Evolutionary conservation across 129 eudicot species (phyloP), one percentile per base, ranked within the genome.

Genomic region (Glebionis coronaria): DNA sequence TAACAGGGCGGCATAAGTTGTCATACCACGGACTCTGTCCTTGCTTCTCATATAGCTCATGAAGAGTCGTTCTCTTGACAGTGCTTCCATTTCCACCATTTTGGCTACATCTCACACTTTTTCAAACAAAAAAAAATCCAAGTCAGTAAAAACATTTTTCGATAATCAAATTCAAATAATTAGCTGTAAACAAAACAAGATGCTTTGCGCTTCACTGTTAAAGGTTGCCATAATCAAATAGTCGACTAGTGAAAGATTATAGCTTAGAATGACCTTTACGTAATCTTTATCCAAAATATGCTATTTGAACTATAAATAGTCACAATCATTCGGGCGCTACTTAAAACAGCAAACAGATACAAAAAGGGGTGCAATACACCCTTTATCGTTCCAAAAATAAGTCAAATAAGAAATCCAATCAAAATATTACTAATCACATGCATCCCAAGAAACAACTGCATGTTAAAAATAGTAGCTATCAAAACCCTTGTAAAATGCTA

Each of bases 11-110:
- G 83, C 98, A 93, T 10, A 93, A 80, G 73, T 93, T 93, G 63
- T 93, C 98, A 21, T 93, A 93, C 98, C 98, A 93, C 0, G 98
- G 98, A 80, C 98, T 93, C 71, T 93, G 98, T 29, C 98, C 97
- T 79, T 89, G 82, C 73, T 88, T 93, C 61, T 93, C 97, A 31
- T 93, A 93, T 3, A 93, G 95, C 67, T 93, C 97, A 72, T 93
- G 98, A 53, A 93, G 97, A 28, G 87, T 83, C 23, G 98, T 88
- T 81, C 88, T 84, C 78, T 89, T 89, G 18, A 75, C 69, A 44
- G 65, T 77, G 79, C 82, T 88, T 77, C 91, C 95, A 79, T 81
- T 93, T 50, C 88, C 95, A 63, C 75, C 84, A 71, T 65, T 66
- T 75, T 78, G 82, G 51, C 97, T 80, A 78, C 95, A 86, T 54